Conservation (phyloP, 306 rosid genomes). For the Citrullus mucosospermus region DNA sequence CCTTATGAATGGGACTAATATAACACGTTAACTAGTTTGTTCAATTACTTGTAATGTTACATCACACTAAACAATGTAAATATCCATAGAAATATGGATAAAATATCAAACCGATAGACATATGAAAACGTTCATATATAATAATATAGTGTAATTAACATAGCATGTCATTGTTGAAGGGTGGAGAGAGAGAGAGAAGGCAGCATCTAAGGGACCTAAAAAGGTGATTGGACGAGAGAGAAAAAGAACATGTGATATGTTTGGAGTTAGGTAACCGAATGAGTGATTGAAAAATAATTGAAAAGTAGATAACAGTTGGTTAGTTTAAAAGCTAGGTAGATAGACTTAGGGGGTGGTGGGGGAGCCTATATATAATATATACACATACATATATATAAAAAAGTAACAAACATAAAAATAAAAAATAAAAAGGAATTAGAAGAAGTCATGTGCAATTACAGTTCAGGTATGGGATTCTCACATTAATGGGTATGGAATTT, state of each 20-base stretch:
- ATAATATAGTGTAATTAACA: too few species aligned
- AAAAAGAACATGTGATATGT: conserved; percentile 30
- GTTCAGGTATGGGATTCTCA: conserved; percentile 22
- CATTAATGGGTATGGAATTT: conserved; percentile 22
- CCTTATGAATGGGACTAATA: too few species aligned
- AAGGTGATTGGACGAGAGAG: neutral
- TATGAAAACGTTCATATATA: too few species aligned
- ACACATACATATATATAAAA: neutral
- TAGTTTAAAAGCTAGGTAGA: conserved; percentile 15
- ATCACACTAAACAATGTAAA: too few species aligned
- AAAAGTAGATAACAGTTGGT: conserved; percentile 16
- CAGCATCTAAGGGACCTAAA: neutral
- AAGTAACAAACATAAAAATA: too few species aligned
- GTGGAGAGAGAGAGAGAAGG: neutral
- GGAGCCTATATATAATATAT: neutral
- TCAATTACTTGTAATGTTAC: too few species aligned
- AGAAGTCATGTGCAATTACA: conserved; percentile 21
- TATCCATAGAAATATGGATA: too few species aligned
- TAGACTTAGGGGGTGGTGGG: conserved; percentile 8
- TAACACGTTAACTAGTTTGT: too few species aligned
- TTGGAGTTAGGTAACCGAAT: conserved; percentile 38
- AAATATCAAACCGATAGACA: too few species aligned
- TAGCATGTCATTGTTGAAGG: too few species aligned
- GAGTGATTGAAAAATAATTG: conserved; percentile 2
- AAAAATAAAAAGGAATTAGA: too few species aligned